Base-by-base conservation (phyloP, 129 eudicot species). In the Apium graveolens region DNA sequence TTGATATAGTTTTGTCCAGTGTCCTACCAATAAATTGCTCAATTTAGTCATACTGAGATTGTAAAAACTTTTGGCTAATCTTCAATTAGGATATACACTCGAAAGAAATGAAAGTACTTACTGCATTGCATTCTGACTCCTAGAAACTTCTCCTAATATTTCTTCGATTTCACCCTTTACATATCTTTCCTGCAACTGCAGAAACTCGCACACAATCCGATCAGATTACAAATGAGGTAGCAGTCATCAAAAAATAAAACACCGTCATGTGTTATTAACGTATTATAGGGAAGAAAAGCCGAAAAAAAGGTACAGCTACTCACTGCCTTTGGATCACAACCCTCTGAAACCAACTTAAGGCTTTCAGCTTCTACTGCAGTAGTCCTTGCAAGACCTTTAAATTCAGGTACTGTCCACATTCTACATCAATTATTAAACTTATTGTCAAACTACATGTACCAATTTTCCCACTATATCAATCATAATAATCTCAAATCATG, bases 1-100 rank as follows among this genome's bases (percentile, higher is more conserved):
- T 89, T 53, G 98, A 91, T 81, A 93, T 91, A 76, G 95, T 93
- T 83, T 91, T 93, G 81, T 93, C 95, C 83, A 93, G 78, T 75
- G 92, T 89, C 90, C 98, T 93, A 71, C 55, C 73, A 79, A 20
- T 20, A 37, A 46, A 21, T 4, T 46, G 14, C 43, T 45, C 18
- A 53, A 5, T n/a, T 71, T 51, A 76, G 14, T 27, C 39, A 8
- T 18, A 21, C 49, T 68, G 18, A 73, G 29, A 12, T 27, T 3
- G 27, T 73, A 16, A 78, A 34, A 60, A 17, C 24, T 35, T 46
- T 26, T 24, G 29, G 35, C 65, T 43, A 14, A 11, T 18, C 39
- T 31, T 27, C 39, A 35, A 18, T 44, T 20, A 1, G 68, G 27
- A 41, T 26, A 44, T 35, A 2, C 9, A 38, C 29, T 32, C 31